Evolutionary conservation across 192 early-diverging fungal genomes (phyloP).

Genomic region (Backusella mclennaniae): DNA sequence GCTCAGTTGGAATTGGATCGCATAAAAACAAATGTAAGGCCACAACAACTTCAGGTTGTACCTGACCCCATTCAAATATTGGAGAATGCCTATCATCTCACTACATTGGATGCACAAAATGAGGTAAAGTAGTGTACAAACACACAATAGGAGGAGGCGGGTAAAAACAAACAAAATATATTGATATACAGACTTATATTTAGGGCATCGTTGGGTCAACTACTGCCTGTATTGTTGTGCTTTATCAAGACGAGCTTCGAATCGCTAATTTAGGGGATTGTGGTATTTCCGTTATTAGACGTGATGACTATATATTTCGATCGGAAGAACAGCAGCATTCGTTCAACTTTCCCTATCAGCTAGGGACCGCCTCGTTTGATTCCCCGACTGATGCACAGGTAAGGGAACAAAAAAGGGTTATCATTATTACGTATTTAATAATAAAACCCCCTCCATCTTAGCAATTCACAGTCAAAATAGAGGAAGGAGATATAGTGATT

Average conservation of each 20-base stretch:
- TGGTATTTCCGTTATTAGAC: slow-evolving; percentile 84
- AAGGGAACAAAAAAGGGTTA: not conserved
- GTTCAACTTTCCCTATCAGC: slow-evolving; percentile 97
- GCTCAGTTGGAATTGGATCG: slow-evolving; percentile 78
- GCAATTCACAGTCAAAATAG: slow-evolving; percentile 76
- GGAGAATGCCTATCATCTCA: slow-evolving; percentile 14
- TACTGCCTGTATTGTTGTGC: slow-evolving; percentile 84
- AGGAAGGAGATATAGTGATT: slow-evolving; percentile 91
- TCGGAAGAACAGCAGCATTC: slow-evolving; percentile 98
- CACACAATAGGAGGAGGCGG: not conserved
- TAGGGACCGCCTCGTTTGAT: slow-evolving; percentile 86
- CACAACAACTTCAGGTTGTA: slow-evolving; percentile 10
- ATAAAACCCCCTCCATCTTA: not conserved
- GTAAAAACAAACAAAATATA: not conserved
- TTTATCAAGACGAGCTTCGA: slow-evolving; percentile 90
- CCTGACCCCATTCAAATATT: slow-evolving; percentile 15
- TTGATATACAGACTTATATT: not conserved
- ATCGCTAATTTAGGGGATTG: slow-evolving; percentile 97
- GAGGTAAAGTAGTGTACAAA: slow-evolving; percentile 27
- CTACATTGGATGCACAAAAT: slow-evolving; percentile 58
- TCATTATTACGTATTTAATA: not conserved
- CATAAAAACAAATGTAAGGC: slow-evolving; percentile 61
- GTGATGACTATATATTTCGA: slow-evolving; percentile 85
- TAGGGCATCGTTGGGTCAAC: slow-evolving; percentile 84
- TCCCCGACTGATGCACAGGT: slow-evolving; percentile 79